phyloP scores from a whole-genome alignment of 306 rosid species.

The Sicyos edulis region DNA sequence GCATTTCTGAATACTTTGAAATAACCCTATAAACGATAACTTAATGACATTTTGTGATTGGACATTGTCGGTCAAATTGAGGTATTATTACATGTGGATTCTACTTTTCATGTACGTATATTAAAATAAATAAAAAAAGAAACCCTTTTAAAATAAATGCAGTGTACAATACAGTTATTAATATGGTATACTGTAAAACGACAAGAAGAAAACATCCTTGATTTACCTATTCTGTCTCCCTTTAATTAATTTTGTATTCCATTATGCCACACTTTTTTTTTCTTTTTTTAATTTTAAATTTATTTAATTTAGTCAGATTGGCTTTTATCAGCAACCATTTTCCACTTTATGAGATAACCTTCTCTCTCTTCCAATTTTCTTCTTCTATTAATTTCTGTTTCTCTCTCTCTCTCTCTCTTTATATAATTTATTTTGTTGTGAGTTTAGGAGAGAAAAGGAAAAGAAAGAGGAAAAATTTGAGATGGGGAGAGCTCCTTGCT shows the following conservation, averaged over 20 bases:
- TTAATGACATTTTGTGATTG: neutral
- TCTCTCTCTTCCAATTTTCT: neutral
- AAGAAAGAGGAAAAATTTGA: no score
- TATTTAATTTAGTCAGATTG: conserved; percentile 6
- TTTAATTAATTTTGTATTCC: neutral
- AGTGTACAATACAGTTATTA: conserved; percentile 14
- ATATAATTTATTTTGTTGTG: neutral
- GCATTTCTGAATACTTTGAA: neutral
- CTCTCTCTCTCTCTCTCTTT: neutral
- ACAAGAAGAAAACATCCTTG: conserved; percentile 18
- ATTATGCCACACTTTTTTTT: neutral
- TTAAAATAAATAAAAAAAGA: neutral
- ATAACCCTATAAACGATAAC: neutral
- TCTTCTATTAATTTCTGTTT: no score
- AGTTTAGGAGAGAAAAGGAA: neutral
- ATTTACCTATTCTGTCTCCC: neutral
- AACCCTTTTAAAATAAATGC: neutral
- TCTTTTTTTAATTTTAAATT: neutral
- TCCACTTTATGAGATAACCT: neutral
- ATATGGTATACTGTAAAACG: conserved; percentile 7
- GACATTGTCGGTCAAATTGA: conserved; percentile 6
- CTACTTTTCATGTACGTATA: conserved; percentile 8
- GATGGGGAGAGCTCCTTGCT: conserved; percentile 24
- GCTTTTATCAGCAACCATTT: conserved; percentile 13
- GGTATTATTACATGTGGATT: conserved; percentile 19